Conservation (phyloP, 2,329 filamentous ascomycete species). For the Ophiostoma quercus region DNA sequence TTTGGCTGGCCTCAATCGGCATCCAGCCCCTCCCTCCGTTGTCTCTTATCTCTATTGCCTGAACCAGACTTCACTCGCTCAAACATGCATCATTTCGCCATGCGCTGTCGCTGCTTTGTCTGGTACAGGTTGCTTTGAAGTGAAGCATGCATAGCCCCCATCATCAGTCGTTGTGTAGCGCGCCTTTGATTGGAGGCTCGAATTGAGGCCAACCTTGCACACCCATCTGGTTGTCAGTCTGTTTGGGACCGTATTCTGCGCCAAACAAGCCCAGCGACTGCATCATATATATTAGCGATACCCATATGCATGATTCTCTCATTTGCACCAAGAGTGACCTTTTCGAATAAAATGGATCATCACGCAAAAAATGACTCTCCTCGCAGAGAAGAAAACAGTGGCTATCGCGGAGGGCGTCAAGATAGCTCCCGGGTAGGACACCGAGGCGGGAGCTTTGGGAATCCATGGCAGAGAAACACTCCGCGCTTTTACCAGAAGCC, state of each 20-base stretch:
- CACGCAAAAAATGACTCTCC: neutral
- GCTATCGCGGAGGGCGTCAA: neutral
- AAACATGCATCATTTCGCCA: neutral
- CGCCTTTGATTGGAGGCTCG: neutral
- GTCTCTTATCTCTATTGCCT: neutral
- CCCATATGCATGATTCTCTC: neutral
- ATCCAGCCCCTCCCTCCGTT: neutral
- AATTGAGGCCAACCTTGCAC: slow-evolving; percentile 9
- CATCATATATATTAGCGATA: neutral
- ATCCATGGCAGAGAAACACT: neutral
- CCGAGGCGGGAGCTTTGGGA: neutral
- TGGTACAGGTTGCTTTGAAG: neutral
- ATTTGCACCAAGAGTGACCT: neutral
- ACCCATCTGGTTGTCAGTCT: neutral
- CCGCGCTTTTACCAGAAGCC: neutral
- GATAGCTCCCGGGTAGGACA: neutral
- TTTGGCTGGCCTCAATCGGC: slow-evolving; percentile 1
- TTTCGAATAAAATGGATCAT: neutral
- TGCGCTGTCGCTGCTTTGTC: neutral
- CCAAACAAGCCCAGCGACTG: neutral
- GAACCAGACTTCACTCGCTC: neutral
- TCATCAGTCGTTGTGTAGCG: neutral
- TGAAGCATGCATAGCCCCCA: neutral
- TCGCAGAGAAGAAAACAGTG: neutral
- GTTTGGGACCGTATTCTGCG: neutral